Percentiles rank a stretch among this genome's conserved stretches.
These are phyloP conservation scores for Erucastrum elatum DNA, from an alignment of 345 rosid genomes.

Conservation along the genomic window DNA sequence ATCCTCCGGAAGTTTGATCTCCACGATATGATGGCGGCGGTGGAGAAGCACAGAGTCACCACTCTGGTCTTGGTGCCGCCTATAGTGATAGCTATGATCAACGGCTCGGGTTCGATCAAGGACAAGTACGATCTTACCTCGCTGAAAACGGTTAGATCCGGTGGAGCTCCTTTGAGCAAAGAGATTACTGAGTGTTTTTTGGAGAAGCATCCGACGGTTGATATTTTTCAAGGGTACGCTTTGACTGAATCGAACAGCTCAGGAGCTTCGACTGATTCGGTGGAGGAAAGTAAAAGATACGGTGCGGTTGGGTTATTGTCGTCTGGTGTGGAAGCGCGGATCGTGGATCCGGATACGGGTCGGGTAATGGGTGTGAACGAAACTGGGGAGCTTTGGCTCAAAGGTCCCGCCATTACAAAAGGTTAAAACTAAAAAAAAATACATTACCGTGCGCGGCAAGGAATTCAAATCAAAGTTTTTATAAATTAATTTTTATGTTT, in stretches of 20 bases:
- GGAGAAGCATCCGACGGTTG: slow-evolving; percentile 5
- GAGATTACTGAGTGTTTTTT: background rate
- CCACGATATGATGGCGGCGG: slow-evolving; percentile 6
- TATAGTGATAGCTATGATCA: slow-evolving; percentile 6
- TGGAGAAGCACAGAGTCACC: background rate
- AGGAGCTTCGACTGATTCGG: slow-evolving; percentile 11
- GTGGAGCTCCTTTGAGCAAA: slow-evolving; percentile 12
- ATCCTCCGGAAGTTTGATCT: slow-evolving; percentile 3
- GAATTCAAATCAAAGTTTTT: background rate
- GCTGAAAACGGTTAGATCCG: slow-evolving; percentile 8
- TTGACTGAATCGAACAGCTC: slow-evolving; percentile 14
- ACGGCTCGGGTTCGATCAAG: slow-evolving; percentile 8
- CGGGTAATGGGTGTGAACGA: slow-evolving; percentile 21
- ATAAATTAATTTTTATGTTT: too few relatives aligned
- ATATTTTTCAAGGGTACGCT: slow-evolving; percentile 3
- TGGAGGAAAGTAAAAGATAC: slow-evolving; percentile 39
- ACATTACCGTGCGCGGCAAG: background rate
- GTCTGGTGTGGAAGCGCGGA: slow-evolving; percentile 32
- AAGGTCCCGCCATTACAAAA: slow-evolving; percentile 1
- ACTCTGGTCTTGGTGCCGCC: slow-evolving; percentile 7
- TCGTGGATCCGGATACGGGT: slow-evolving; percentile 56
- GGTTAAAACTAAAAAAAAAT: background rate
- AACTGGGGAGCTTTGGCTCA: background rate
- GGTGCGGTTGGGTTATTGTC: slow-evolving; percentile 67
- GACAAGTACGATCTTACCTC: background rate